Base-by-base conservation (phyloP, 768 basidiomycete genomes). In the Boletus insuetus region DNA sequence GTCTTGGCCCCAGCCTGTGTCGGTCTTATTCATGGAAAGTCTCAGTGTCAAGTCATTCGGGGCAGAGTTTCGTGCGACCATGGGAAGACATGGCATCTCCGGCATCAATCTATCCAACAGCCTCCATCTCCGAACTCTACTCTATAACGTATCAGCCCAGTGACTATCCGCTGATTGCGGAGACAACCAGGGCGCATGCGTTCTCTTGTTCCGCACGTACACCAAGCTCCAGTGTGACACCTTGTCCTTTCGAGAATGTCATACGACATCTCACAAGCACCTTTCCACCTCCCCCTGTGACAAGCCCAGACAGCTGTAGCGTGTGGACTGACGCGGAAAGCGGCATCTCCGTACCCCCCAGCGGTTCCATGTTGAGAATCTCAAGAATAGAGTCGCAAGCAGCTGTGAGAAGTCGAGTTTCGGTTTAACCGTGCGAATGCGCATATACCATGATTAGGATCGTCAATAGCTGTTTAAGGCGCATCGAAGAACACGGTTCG, bases 381-480 rank as follows among this genome's bases (percentile, higher is more conserved):
- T 97, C 95, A 63, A 95, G 83, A 64, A 98, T 89, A 26, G 96
- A 97, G 67, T 94, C 90, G 73, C 95, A 97, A 12, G 96, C 96
- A 65, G 94, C 95, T 96, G 68, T 45, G 59, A 55, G 20, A 57
- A 54, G 34, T 35, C 34, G 34, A 35, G 34, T 35, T 35, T 41
- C 22, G 38, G 11, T 20, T 44, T 14, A 22, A 19, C 31, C 62
- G 59, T 54, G 63, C 35, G 62, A 60, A 58, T 52, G 37, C 38
- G 49, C 44, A 29, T 13, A 47, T 56, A 35, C 47, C 69, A 51
- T 29, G 32, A 57, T 59, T 61, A 58, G 53, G 62, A 41, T 49
- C 50, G 46, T 64, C 53, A 67, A 51, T 62, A 37, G 58, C 54
- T 38, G 24, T 55, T 50, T 37, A 46, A 42, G 51, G 20, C 41